phyloP scores from a whole-genome alignment of 345 rosid species.

The Populus pruinosa region DNA sequence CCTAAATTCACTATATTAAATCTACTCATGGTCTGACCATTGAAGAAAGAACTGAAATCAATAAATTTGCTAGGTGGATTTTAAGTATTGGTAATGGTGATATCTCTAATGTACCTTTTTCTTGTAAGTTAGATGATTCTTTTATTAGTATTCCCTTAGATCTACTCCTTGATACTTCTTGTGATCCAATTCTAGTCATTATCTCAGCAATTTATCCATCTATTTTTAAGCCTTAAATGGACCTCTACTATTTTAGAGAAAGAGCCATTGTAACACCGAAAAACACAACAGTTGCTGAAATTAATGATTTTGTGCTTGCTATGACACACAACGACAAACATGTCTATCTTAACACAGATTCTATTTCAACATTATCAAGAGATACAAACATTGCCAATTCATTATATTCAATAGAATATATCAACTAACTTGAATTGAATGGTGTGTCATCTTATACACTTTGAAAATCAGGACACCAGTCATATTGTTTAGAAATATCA shows the following conservation, averaged over 20 bases:
- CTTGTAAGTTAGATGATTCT: not conserved
- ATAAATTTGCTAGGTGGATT: not conserved
- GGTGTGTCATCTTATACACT: not conserved
- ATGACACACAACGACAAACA: no score
- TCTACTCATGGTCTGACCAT: no score
- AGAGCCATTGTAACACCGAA: not conserved
- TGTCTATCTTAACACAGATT: not conserved
- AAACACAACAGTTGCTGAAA: not conserved
- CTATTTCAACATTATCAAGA: not conserved
- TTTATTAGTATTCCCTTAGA: not conserved
- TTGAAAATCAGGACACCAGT: slow-evolving; percentile 3
- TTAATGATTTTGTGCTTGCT: not conserved
- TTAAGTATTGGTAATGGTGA: not conserved
- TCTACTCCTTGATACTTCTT: not conserved
- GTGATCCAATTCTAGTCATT: not conserved
- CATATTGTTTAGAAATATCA: slow-evolving; percentile 1
- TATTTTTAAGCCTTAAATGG: no score
- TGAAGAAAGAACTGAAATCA: no score
- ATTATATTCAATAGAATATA: slow-evolving; percentile 4
- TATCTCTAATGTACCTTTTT: not conserved
- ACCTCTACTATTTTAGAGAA: not conserved
- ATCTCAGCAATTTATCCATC: not conserved
- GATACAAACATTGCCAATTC: not conserved
- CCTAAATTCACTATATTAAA: not conserved
- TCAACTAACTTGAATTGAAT: not conserved